phyloP scores from a whole-genome alignment of 2,329 filamentous ascomycete genomes.

The Nigrospora osmanthi region DNA sequence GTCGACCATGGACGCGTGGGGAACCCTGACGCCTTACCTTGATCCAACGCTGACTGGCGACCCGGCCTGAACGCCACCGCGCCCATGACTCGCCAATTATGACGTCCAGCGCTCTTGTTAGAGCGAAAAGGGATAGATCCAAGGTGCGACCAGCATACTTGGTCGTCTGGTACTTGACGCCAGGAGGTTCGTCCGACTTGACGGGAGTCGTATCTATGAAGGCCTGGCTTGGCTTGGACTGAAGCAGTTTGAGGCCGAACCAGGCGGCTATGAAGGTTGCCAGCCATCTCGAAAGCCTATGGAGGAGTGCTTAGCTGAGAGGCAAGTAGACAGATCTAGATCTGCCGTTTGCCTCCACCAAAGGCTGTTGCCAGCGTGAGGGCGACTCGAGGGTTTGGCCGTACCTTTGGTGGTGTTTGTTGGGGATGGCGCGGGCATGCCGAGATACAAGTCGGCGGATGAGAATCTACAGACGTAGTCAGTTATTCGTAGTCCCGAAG shows the following conservation, averaged over 20 bases:
- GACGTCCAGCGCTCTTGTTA: constrained; percentile 65
- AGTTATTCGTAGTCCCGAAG: too few relatives aligned
- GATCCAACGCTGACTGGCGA: constrained; percentile 36
- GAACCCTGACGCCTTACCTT: constrained; percentile 22
- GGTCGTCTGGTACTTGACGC: constrained; percentile 9
- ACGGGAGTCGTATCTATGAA: constrained; percentile 30
- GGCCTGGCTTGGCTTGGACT: constrained; percentile 41
- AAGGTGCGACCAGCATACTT: constrained; percentile 62
- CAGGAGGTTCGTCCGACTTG: constrained; percentile 16
- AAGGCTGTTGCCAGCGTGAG: not conserved
- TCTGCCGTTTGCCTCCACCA: too few relatives aligned
- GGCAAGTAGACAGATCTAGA: not conserved
- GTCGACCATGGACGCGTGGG: not conserved
- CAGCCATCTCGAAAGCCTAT: constrained; percentile 47
- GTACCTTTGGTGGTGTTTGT: constrained; percentile 22
- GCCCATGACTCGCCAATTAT: constrained; percentile 60
- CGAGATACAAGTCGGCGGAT: constrained; percentile 15
- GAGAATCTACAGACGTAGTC: constrained; percentile 10
- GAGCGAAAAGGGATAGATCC: constrained; percentile 74
- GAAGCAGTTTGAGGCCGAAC: constrained; percentile 48
- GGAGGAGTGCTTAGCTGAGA: not conserved
- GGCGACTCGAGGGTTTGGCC: constrained; percentile 5
- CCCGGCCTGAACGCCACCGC: constrained; percentile 34
- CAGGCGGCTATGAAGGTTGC: constrained; percentile 51
- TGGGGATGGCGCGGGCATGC: constrained; percentile 12